Base-by-base conservation (phyloP, 176 grass and related monocot genomes). In the Tillandsia fasciculata region DNA sequence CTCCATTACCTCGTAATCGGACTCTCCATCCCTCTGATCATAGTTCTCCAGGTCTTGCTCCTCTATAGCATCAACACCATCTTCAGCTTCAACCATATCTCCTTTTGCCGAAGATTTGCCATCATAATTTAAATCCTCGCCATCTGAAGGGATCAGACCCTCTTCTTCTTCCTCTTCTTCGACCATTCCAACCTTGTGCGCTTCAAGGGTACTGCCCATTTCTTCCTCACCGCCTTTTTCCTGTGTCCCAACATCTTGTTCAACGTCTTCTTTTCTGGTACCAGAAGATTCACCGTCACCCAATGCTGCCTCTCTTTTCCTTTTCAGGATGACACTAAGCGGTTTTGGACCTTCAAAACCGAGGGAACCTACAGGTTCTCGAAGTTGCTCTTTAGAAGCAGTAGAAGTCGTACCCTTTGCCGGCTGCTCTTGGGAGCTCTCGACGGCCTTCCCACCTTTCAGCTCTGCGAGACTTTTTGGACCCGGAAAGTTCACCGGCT, bases 281-380 rank as follows among this genome's bases (percentile, higher is more conserved):
- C 26, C 27, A 17, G 78, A 81, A 78, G 81, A 83, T 50, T 33
- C 63, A 28, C 70, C 70, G 59, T 78, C 83, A 64, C 65, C 63
- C 10, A 48, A 29, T 52, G 83, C 57, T 3, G 74, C 78, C 72
- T 83, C 74, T 79, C 84, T 79, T 80, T 99, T 99, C 83, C 77
- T 86, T 82, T 88, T 84, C 53, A 99, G 77, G 71, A 99, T 99
- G 49, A 85, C 64, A 6, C 87, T 99, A 10, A 99, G 80, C 10
- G 87, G 84, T 69, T 80, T 90, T 13, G 91, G 81, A 18, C 88
- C 92, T 67, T 91, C 88, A 24, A 91, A 94, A 82, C 85, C 80
- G 53, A 74, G 61, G 73, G 80, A 71, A 57, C 73, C 70, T 91
- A 76, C 75, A 63, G 81, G 69, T 61, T 76, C 69, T 50, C 48